Percentiles rank a stretch among this genome's conserved stretches.
Evolutionary conservation across 768 basidiomycete species (phyloP).

Genomic region (Inosperma sp.): DNA sequence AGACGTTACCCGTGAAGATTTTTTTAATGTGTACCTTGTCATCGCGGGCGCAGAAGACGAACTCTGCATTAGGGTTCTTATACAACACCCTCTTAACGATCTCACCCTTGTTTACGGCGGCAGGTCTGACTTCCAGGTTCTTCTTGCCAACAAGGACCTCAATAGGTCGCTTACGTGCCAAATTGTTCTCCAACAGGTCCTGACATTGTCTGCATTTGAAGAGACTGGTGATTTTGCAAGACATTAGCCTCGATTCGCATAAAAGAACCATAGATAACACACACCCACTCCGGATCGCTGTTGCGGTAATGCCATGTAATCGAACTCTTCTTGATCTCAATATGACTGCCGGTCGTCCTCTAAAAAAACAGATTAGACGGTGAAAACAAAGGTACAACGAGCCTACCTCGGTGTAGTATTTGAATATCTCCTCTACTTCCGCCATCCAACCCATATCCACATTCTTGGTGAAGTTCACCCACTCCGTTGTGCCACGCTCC

Average conservation of each 20-base stretch:
- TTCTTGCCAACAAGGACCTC: constrained; percentile 98
- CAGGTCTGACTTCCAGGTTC: constrained; percentile 94
- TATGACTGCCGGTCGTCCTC: constrained; percentile 92
- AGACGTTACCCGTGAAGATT: background rate
- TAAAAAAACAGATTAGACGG: too few relatives aligned
- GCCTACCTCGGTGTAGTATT: constrained; percentile 88
- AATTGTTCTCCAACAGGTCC: constrained; percentile 90
- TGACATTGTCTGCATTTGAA: constrained; percentile 98
- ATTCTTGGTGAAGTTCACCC: constrained; percentile 86
- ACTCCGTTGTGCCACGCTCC: constrained; percentile 58
- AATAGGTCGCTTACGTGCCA: constrained; percentile 90
- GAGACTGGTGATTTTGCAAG: too few relatives aligned
- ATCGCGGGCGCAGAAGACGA: constrained; percentile 96
- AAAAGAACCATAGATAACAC: constrained; percentile 28
- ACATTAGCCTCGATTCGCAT: background rate
- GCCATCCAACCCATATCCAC: constrained; percentile 98
- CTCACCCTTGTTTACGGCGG: constrained; percentile 98
- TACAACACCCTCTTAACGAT: constrained; percentile 94
- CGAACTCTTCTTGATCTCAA: constrained; percentile 95
- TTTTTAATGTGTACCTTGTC: constrained; percentile 64
- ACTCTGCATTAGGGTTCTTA: constrained; percentile 89
- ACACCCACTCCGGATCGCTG: constrained; percentile 95
- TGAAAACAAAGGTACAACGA: background rate
- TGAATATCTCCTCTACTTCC: constrained; percentile 94
- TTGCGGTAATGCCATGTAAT: constrained; percentile 98